Evolutionary conservation across 2,329 filamentous ascomycete genomes (phyloP).

Genomic region (Saccharata proteae): DNA sequence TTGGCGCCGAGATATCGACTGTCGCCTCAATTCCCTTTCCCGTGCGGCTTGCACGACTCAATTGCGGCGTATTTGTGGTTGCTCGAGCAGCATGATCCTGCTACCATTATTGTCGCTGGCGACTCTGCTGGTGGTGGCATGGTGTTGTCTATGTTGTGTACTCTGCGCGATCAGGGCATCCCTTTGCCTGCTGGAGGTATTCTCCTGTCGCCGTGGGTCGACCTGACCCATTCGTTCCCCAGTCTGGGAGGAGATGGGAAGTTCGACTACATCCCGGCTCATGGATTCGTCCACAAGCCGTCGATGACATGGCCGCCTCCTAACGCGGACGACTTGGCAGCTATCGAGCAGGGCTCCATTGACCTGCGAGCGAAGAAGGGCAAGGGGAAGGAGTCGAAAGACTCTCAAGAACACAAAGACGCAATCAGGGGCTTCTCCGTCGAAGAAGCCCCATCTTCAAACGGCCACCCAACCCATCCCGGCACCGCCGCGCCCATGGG

Average conservation of each 20-base stretch:
- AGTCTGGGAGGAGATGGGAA: conserved; percentile 63
- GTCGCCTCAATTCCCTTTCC: conserved; percentile 89
- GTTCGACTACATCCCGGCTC: conserved; percentile 76
- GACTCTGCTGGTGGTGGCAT: conserved; percentile 92
- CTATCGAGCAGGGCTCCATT: conserved; percentile 25
- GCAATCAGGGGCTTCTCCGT: conserved; percentile 24
- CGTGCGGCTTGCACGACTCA: conserved; percentile 83
- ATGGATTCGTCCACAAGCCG: conserved; percentile 84
- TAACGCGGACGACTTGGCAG: conserved; percentile 58
- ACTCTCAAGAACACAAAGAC: conserved; percentile 20
- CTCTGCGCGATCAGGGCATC: conserved; percentile 68
- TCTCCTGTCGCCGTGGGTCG: conserved; percentile 89
- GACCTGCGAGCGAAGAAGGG: conserved; percentile 6
- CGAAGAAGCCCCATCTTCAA: no score
- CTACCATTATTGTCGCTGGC: conserved; percentile 74
- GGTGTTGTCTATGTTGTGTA: conserved; percentile 67
- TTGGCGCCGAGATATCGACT: conserved; percentile 78
- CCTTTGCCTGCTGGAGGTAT: conserved; percentile 82
- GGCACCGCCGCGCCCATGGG: no score
- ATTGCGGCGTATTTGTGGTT: conserved; percentile 79
- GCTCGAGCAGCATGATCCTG: conserved; percentile 61
- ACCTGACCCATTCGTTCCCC: conserved; percentile 89
- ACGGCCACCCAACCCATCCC: no score
- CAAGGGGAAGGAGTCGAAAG: conserved; percentile 10
- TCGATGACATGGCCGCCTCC: conserved; percentile 88